Evolutionary conservation across 169 alveolate genomes (phyloP), one percentile per base, ranked within the genome.

Genomic region (Eimeria necatrix): DNA sequence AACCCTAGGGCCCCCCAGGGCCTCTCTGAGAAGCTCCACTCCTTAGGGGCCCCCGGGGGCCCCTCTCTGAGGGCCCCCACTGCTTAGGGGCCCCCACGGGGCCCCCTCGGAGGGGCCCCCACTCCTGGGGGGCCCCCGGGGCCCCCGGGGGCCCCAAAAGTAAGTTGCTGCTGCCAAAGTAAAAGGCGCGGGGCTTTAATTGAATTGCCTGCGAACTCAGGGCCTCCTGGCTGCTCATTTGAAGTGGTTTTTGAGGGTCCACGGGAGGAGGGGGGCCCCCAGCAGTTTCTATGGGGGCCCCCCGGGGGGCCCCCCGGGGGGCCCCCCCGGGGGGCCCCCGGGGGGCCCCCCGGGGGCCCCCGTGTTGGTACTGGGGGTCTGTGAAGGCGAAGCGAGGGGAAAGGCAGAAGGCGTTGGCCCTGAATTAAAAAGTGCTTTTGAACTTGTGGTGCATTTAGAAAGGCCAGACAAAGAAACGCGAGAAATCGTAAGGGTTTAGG

Each of bases 221-320:
- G 78, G 41, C 32, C 92, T 61, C 78, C 92, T 84, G 24, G 92
- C 92, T 24, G 32, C 53, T 26, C 92, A 84, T 59, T 78, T 84
- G 22, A 52, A 52, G 12, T 84, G 92, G 92, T 84, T 84, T 46
- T 78, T 84, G 59, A n/a, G 53, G n/a, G 53, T n/a, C 12, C 92
- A 84, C 26, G 60, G 59, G 18, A 53, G 48, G n/a, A n/a, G n/a
- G n/a, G n/a, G n/a, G n/a, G n/a, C n/a, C n/a, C n/a, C n/a, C 1
- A 24, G 48, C 51, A 70, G 41, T 10, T 10, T 8, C 80, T 8
- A 0, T 49, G 5, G 0, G 80, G 14, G 14, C 8, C 20, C 12
- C 7, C n/a, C 51, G 26, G 80, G 4, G 41, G 18, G 9, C 18
- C 80, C 48, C 51, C 51, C 0, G 22, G n/a, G n/a, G 80, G 41